Evolutionary conservation across 2,329 filamentous ascomycete genomes (phyloP).

Genomic region (Tricladium varicosporioides): DNA sequence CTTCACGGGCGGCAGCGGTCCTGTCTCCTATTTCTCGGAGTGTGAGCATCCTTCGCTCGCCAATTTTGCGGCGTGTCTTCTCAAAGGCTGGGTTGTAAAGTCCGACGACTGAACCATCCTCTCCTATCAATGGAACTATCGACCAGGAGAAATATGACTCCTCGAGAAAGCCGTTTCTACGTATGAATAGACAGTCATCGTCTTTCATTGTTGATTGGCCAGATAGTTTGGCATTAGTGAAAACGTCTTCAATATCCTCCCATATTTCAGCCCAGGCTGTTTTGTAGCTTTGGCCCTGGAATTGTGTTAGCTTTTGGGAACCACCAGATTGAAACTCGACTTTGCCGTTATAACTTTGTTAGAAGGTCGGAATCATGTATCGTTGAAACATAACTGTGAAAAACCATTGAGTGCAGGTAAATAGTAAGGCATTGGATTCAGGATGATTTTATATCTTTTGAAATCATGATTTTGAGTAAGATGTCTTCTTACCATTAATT

Average conservation of each 20-base stretch:
- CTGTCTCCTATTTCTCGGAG: slow-evolving; percentile 75
- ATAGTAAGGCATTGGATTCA: too few relatives aligned
- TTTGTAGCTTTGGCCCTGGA: slow-evolving; percentile 60
- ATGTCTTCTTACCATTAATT: slow-evolving; percentile 53
- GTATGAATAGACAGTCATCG: slow-evolving; percentile 73
- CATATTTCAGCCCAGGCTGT: slow-evolving; percentile 72
- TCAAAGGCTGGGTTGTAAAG: slow-evolving; percentile 81
- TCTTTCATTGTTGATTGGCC: slow-evolving; percentile 84
- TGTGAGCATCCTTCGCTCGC: slow-evolving; percentile 76
- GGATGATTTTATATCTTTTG: too few relatives aligned
- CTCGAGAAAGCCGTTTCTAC: slow-evolving; percentile 67
- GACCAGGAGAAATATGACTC: slow-evolving; percentile 84
- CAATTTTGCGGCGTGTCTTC: slow-evolving; percentile 75
- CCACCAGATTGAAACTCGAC: too few relatives aligned
- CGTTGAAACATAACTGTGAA: too few relatives aligned
- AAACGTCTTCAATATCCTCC: slow-evolving; percentile 66
- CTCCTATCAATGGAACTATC: slow-evolving; percentile 73
- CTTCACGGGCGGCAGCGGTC: slow-evolving; percentile 68
- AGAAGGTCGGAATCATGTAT: too few relatives aligned
- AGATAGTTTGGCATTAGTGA: slow-evolving; percentile 63
- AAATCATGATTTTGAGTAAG: background rate
- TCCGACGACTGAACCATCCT: slow-evolving; percentile 71
- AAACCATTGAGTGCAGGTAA: too few relatives aligned
- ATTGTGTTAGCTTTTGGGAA: slow-evolving; percentile 6
- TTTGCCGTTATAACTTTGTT: too few relatives aligned